Base-by-base conservation (phyloP, 106 monocot genomes). In the Dioscorea alata region DNA sequence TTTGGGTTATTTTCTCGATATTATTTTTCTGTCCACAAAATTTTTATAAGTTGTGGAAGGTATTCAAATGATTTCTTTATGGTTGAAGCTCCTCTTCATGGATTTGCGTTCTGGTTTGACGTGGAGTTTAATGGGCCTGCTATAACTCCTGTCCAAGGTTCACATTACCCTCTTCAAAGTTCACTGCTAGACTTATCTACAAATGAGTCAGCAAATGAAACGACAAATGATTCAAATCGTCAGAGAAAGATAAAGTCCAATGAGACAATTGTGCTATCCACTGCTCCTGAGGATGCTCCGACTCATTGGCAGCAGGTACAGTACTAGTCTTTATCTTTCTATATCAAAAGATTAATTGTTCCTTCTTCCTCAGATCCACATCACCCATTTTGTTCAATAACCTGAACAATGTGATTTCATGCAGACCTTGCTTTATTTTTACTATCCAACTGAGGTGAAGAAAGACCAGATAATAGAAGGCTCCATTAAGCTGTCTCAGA, bases 71-170 rank as follows among this genome's bases (percentile, higher is more conserved):
- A n/a, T 69, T 64, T 58, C 70, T 25, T 50, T 75, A 60, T 59
- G 59, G 60, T 60, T 60, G 69, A 62, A 99, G 99, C 92, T 63
- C 90, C 90, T 48, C 72, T 93, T 22, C 99, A 99, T 83, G 99
- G 99, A 19, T 93, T 99, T 83, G 99, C 90, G 31, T 90, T 99
- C 64, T 99, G 99, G 99, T 99, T 99, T 72, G 93, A 99, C 69
- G 99, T 93, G 1, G 93, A 93, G 51, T 99, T 99, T 70, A 88
- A 93, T 75, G 93, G 87, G 33, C 87, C 86, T 61, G 60, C 68
- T 65, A 65, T 74, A 51, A 51, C 70, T 64, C 61, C 74, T 16
- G 71, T 80, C 50, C 64, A 74, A 42, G 73, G 74, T 68, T 19
- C 54, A 54, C 54, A 54, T 8, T 52, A 24, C 49, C 65, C 71